Conservation (phyloP, 768 basidiomycete species). For the Sarcomyxa edulis region DNA sequence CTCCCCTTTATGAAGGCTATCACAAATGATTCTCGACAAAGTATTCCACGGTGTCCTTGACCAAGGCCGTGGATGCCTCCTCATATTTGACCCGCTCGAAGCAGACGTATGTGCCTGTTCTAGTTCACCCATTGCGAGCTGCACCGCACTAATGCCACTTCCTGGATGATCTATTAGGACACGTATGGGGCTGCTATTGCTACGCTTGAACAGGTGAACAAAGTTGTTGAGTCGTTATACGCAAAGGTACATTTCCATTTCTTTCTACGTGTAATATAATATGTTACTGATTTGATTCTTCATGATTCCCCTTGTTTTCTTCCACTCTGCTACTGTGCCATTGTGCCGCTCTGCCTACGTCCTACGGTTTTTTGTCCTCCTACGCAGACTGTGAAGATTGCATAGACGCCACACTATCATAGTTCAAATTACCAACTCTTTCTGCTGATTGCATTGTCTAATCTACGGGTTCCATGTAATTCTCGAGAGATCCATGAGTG, state of each 20-base stretch:
- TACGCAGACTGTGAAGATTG: no score
- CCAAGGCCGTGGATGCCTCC: constrained; percentile 86
- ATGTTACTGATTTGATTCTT: no score
- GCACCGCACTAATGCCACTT: background rate
- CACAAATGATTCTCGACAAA: constrained; percentile 98
- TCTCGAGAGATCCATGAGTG: no score
- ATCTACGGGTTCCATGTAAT: no score
- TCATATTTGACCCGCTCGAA: constrained; percentile 86
- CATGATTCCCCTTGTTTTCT: no score
- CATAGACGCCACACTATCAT: no score
- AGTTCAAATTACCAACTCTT: no score
- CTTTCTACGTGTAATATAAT: no score
- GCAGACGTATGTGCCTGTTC: constrained; percentile 69
- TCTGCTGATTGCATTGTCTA: no score
- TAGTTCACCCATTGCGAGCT: constrained; percentile 8
- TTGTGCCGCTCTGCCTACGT: no score
- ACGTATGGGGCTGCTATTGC: constrained; percentile 87
- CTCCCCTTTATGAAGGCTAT: constrained; percentile 48
- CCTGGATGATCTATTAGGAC: constrained; percentile 42
- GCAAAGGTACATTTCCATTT: constrained; percentile 49
- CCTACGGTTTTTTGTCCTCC: no score
- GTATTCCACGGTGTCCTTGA: constrained; percentile 94
- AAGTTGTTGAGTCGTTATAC: constrained; percentile 92
- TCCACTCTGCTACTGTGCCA: no score
- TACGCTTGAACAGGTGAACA: constrained; percentile 84